phyloP scores from a whole-genome alignment of 306 rosid genomes.

The Cucurbita pepo region DNA sequence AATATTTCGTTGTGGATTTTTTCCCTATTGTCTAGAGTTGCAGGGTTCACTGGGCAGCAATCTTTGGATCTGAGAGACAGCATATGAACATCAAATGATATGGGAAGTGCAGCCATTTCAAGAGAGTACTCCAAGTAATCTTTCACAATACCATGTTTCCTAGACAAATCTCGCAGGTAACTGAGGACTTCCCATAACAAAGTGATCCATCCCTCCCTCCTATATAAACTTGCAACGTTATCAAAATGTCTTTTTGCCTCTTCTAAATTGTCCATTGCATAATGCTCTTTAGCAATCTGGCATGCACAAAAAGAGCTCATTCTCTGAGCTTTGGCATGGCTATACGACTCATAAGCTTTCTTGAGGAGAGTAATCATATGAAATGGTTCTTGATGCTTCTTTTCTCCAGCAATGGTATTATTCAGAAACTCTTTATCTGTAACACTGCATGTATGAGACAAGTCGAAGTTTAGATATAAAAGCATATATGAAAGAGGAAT shows the following conservation, averaged over 20 bases:
- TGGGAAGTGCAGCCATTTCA: constrained; percentile 90
- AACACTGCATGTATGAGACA: constrained; percentile 44
- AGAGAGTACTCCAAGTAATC: constrained; percentile 85
- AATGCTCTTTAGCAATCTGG: constrained; percentile 79
- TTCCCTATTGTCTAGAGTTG: constrained; percentile 52
- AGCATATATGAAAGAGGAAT: not conserved
- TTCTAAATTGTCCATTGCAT: constrained; percentile 44
- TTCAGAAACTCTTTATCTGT: constrained; percentile 65
- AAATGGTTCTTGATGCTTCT: constrained; percentile 67
- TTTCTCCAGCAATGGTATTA: constrained; percentile 62
- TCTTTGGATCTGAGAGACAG: constrained; percentile 37
- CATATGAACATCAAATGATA: constrained; percentile 38
- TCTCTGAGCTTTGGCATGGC: constrained; percentile 45
- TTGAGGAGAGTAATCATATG: constrained; percentile 70
- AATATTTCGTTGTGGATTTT: constrained; percentile 61
- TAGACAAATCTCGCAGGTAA: constrained; percentile 73
- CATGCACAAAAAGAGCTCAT: constrained; percentile 67
- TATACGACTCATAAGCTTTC: constrained; percentile 64
- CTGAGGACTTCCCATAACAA: constrained; percentile 90
- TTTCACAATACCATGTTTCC: constrained; percentile 40
- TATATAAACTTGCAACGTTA: constrained; percentile 58
- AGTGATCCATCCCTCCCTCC: constrained; percentile 92
- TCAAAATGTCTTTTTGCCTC: constrained; percentile 55
- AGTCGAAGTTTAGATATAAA: constrained; percentile 9
- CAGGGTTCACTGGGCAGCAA: constrained; percentile 73